Evolutionary conservation across 2,329 filamentous ascomycete species (phyloP).

Genomic region (Xylaria sp.): DNA sequence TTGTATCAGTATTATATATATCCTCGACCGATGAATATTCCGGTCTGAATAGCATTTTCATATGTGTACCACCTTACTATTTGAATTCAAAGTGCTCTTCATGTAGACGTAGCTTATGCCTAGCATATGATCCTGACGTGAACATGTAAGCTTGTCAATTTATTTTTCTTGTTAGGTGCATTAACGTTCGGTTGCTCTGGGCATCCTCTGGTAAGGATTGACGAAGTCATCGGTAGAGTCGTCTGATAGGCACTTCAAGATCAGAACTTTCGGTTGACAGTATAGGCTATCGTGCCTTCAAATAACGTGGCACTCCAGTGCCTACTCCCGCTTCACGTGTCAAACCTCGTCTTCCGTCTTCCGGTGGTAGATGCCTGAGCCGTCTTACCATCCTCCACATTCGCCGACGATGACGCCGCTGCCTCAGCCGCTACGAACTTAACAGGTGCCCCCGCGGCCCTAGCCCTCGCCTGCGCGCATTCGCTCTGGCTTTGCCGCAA

Average conservation of each 20-base stretch:
- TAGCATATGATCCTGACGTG: neutral
- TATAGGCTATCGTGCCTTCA: neutral
- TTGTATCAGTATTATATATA: slow-evolving; percentile 28
- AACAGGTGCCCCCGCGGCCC: slow-evolving; percentile 56
- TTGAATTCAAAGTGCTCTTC: neutral
- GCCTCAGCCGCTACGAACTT: slow-evolving; percentile 60
- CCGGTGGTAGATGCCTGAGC: slow-evolving; percentile 28
- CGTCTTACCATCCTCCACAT: slow-evolving; percentile 24
- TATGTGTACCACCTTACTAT: slow-evolving; percentile 26
- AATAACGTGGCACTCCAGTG: neutral
- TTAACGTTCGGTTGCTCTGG: neutral
- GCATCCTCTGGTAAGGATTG: neutral
- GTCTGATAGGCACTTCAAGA: neutral
- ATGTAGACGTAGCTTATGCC: slow-evolving; percentile 1
- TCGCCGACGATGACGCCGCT: slow-evolving; percentile 47
- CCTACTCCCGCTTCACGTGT: slow-evolving; percentile 41
- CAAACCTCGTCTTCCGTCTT: slow-evolving; percentile 53
- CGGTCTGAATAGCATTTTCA: slow-evolving; percentile 30
- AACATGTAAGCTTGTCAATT: neutral
- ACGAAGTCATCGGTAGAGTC: neutral
- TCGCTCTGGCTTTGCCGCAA: slow-evolving; percentile 62
- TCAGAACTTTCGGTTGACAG: neutral
- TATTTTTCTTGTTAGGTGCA: neutral
- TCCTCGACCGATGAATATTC: slow-evolving; percentile 11
- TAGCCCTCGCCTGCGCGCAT: slow-evolving; percentile 58